Conservation (phyloP, 352 stramenopile species). For the Thalassiosira hispida region DNA sequence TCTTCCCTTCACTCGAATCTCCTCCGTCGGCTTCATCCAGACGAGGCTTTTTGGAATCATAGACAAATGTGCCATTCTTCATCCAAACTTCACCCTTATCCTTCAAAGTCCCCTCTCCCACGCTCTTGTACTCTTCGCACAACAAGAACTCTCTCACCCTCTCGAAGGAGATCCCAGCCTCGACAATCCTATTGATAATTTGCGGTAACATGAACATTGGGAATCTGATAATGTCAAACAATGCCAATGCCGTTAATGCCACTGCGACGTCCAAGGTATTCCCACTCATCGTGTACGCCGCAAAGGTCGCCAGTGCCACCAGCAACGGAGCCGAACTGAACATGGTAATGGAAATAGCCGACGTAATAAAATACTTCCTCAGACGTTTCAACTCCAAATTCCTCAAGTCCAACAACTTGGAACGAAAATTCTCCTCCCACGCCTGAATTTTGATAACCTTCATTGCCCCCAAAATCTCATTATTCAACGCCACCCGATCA, state of each 20-base stretch:
- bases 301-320: conserved; percentile 91
- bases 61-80: conserved; percentile 66
- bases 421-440: conserved; percentile 90
- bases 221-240: conserved; percentile 97
- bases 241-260: conserved; percentile 92
- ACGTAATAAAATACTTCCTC: conserved; percentile 51
- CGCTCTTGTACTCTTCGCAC: conserved; percentile 60
- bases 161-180: conserved; percentile 85
- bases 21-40: conserved; percentile 24
- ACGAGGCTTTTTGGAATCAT: conserved; percentile 66
- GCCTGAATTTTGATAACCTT: conserved; percentile 97
- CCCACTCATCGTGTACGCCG: conserved; percentile 82
- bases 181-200: conserved; percentile 93
- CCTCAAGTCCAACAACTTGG: conserved; percentile 87
- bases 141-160: conserved; percentile 77
- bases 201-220: conserved; percentile 96
- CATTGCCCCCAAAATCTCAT: conserved; percentile 92
- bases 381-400: conserved; percentile 60
- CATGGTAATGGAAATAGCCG: conserved; percentile 51
- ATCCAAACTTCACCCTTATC: conserved; percentile 60
- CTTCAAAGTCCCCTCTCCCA: conserved; percentile 42
- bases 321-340: conserved; percentile 89
- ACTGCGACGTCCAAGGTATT: conserved; percentile 90
- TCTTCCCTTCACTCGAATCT: conserved; percentile 22
- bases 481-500: conserved; percentile 91